Evolutionary conservation across 2,329 filamentous ascomycete species (phyloP).

Genomic region (Neodidymelliopsis sp.): DNA sequence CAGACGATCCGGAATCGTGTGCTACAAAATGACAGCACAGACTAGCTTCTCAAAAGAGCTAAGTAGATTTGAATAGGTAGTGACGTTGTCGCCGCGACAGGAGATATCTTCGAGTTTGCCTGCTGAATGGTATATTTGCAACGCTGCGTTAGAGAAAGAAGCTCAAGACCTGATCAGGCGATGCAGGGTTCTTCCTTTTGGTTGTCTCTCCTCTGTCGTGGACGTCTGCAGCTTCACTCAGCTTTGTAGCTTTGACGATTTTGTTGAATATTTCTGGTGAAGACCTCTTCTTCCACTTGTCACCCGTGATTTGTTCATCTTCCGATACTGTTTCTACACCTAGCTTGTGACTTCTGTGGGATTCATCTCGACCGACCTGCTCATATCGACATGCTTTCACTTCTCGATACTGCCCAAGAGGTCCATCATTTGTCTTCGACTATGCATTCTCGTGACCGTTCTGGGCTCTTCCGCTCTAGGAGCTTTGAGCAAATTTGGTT

Average conservation of each 20-base stretch:
- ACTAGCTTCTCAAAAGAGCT: slow-evolving; percentile 56
- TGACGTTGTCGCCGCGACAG: slow-evolving; percentile 27
- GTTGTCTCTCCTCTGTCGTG: background rate
- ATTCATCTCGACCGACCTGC: too few relatives aligned
- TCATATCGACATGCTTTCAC: background rate
- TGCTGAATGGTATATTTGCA: slow-evolving; percentile 42
- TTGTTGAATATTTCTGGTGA: background rate
- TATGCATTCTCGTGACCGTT: slow-evolving; percentile 20
- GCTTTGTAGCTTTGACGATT: background rate
- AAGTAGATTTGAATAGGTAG: slow-evolving; percentile 44
- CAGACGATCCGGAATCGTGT: slow-evolving; percentile 55
- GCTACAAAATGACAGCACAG: slow-evolving; percentile 53
- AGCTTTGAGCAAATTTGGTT: background rate
- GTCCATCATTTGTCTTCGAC: slow-evolving; percentile 24
- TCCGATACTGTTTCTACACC: too few relatives aligned
- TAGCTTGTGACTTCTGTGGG: too few relatives aligned
- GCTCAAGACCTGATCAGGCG: slow-evolving; percentile 37
- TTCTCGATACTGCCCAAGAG: slow-evolving; percentile 20
- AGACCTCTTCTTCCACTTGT: background rate
- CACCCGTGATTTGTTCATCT: background rate
- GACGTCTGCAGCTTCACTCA: background rate
- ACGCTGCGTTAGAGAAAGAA: slow-evolving; percentile 40
- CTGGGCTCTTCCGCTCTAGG: background rate
- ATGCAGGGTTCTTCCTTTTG: slow-evolving; percentile 1
- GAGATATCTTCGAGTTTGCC: slow-evolving; percentile 44